These are phyloP conservation scores for Picea mariana DNA, from an alignment of 83 land plant genomes.

Conservation along the genomic window DNA sequence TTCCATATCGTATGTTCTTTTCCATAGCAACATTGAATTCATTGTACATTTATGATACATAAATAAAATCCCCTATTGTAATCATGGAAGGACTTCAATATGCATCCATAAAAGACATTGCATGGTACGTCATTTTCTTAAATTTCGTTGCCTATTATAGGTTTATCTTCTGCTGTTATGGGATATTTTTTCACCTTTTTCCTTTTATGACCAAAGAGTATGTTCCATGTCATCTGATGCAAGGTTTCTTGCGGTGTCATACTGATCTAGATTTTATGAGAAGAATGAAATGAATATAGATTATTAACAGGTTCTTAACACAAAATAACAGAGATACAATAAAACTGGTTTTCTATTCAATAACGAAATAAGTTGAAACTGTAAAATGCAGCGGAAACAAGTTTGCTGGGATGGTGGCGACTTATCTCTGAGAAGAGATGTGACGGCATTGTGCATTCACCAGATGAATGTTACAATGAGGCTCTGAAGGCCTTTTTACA, in stretches of 20 bases:
- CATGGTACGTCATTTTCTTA: conserved; percentile 57
- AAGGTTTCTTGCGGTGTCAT: conserved; percentile 78
- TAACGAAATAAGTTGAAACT: too few species aligned
- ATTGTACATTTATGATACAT: conserved; percentile 87
- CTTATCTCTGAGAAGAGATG: too few species aligned
- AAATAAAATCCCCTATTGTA: conserved; percentile 67
- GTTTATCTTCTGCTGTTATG: neutral
- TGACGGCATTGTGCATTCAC: too few species aligned
- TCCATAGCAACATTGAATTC: conserved; percentile 93
- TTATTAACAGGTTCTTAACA: too few species aligned
- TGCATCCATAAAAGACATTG: conserved; percentile 92
- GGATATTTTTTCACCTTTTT: neutral
- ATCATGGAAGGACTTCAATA: conserved; percentile 93
- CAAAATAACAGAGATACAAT: too few species aligned
- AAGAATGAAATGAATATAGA: too few species aligned
- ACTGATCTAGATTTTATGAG: too few species aligned
- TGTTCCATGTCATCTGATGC: conserved; percentile 77
- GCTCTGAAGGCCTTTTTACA: too few species aligned
- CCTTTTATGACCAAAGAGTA: neutral
- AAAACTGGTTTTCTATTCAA: too few species aligned
- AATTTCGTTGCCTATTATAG: neutral
- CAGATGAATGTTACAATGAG: too few species aligned
- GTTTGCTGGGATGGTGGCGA: too few species aligned
- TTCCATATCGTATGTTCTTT: conserved; percentile 92
- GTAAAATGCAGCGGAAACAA: too few species aligned